Conservation (phyloP, 2,329 filamentous ascomycete genomes). For the Hysterium pulicare region DNA sequence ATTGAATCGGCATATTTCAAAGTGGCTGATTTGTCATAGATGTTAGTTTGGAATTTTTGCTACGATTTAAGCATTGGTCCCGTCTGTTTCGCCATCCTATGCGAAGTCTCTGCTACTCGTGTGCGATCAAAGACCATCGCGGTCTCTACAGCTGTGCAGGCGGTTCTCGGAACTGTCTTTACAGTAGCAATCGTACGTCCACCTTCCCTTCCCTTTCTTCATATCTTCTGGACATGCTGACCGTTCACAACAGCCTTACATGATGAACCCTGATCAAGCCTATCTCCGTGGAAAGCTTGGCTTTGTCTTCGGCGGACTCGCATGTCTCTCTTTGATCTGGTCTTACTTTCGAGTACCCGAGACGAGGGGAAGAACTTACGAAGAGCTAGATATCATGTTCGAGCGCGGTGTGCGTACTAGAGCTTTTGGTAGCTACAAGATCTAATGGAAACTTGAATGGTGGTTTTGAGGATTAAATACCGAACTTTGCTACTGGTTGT, state of each 20-base stretch:
- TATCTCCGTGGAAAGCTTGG: constrained; percentile 41
- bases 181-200: constrained; percentile 41
- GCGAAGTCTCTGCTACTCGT: constrained; percentile 74
- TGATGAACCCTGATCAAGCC: constrained; percentile 41
- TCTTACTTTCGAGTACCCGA: constrained; percentile 39
- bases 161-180: constrained; percentile 38
- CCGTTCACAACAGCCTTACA: too few relatives aligned
- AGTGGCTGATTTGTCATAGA: not conserved
- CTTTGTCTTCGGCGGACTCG: constrained; percentile 41
- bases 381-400: constrained; percentile 45
- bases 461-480: too few relatives aligned
- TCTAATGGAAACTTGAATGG: too few relatives aligned
- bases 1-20: not conserved
- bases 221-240: too few relatives aligned
- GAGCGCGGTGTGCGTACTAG: constrained; percentile 32
- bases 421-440: constrained; percentile 25
- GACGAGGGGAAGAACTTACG: constrained; percentile 40
- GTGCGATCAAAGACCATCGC: constrained; percentile 88
- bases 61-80: constrained; percentile 85
- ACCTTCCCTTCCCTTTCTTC: too few relatives aligned
- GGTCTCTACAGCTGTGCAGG: constrained; percentile 54
- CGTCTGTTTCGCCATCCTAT: constrained; percentile 81
- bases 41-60: constrained; percentile 52
- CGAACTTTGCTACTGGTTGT: too few relatives aligned
- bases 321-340: constrained; percentile 33